Evolutionary conservation across 2,329 filamentous ascomycete species (phyloP).

Genomic region (Hysterium pulicare): DNA sequence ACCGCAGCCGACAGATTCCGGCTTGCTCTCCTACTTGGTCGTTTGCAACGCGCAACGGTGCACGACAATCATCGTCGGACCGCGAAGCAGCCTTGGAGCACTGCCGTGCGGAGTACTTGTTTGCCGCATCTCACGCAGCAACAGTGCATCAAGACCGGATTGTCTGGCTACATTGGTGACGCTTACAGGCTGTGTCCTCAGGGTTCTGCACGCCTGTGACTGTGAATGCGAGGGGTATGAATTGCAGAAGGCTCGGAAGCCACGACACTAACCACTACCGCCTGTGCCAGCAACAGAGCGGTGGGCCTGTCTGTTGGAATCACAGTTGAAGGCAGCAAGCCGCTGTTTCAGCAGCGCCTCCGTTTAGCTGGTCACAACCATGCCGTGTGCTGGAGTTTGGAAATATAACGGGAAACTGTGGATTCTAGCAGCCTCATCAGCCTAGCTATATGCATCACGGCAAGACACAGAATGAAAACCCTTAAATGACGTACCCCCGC

Average conservation of each 20-base stretch:
- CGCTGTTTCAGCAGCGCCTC: slow-evolving; percentile 24
- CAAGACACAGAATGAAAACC: slow-evolving; percentile 15
- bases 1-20: neutral
- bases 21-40: neutral
- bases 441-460: slow-evolving; percentile 32
- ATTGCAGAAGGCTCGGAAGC: slow-evolving; percentile 6
- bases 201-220: too few relatives aligned
- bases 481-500: slow-evolving; percentile 34
- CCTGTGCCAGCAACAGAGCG: too few relatives aligned
- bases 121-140: neutral
- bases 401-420: too few relatives aligned
- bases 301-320: neutral
- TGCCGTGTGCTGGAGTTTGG: slow-evolving; percentile 10
- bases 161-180: slow-evolving; percentile 1
- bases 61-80: too few relatives aligned
- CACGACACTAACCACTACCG: slow-evolving; percentile 14
- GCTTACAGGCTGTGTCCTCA: slow-evolving; percentile 2
- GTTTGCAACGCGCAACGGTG: neutral
- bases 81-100: neutral
- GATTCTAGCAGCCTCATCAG: too few relatives aligned
- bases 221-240: too few relatives aligned
- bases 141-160: neutral
- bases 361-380: slow-evolving; percentile 6
- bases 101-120: neutral
- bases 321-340: slow-evolving; percentile 9